A percentile compares a stretch with the other conserved stretches of the same genome.
These are phyloP conservation scores for Boletus sp. DNA, from an alignment of 768 basidiomycete genomes.

Conservation along the genomic window DNA sequence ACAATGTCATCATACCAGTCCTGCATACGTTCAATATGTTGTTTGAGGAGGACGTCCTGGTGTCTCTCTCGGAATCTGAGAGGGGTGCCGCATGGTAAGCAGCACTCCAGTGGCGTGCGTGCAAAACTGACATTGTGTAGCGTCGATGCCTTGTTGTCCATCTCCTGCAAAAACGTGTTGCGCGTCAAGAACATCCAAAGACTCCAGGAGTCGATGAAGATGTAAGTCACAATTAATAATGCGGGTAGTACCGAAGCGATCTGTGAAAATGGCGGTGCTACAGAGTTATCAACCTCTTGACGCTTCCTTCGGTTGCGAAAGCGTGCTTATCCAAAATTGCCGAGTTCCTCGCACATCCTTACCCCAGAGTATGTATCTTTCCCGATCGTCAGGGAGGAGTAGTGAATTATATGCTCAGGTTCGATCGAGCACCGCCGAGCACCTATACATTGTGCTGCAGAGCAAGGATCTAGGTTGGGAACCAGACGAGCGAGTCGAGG, in stretches of 20 bases:
- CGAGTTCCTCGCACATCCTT: conserved; percentile 73
- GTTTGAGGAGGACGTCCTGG: conserved; percentile 65
- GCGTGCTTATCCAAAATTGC: conserved; percentile 45
- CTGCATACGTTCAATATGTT: conserved; percentile 74
- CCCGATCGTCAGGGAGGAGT: conserved; percentile 7
- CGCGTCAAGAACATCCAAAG: conserved; percentile 82
- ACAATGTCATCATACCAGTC: conserved; percentile 78
- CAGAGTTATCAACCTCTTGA: conserved; percentile 68
- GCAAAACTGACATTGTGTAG: conserved; percentile 36
- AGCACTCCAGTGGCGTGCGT: conserved; percentile 13
- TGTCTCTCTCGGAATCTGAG: conserved; percentile 43
- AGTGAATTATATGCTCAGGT: conserved; percentile 45
- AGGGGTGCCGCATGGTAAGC: conserved; percentile 55
- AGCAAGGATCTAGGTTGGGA: conserved; percentile 64
- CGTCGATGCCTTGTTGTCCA: conserved; percentile 49
- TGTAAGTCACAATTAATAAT: conserved; percentile 50
- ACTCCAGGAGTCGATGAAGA: conserved; percentile 78
- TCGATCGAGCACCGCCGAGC: conserved; percentile 78
- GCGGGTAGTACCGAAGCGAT: conserved; percentile 10
- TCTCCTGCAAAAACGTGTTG: conserved; percentile 60
- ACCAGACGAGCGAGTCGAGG: conserved; percentile 59
- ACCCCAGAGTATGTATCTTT: conserved; percentile 63
- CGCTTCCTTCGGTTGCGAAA: conserved; percentile 43
- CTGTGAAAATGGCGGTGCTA: conserved; percentile 10
- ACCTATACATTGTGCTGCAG: conserved; percentile 76